Conservation (phyloP, 2,329 filamentous ascomycete genomes). For the Aspergillus ruber region DNA sequence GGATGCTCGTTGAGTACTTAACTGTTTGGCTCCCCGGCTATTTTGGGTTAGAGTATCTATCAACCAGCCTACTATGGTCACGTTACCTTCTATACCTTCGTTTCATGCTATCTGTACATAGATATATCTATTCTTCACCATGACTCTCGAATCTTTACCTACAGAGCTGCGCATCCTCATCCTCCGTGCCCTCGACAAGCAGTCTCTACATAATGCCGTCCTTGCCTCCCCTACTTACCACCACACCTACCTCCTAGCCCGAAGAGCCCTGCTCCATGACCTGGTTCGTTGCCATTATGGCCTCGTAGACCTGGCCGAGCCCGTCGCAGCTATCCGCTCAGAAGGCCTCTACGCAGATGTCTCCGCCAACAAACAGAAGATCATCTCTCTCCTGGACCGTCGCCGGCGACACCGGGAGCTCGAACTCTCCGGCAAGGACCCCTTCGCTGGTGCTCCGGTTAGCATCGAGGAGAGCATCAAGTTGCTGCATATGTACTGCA, state of each 20-base stretch:
- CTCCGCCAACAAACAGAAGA: conserved; percentile 4
- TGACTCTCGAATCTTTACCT: conserved; percentile 9
- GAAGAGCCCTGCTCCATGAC: conserved; percentile 6
- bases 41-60: background rate
- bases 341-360: conserved; percentile 9
- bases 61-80: too few relatives aligned
- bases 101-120: conserved; percentile 3
- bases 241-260: conserved; percentile 6
- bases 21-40: background rate
- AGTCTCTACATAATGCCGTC: conserved; percentile 7
- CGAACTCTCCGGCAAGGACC: background rate
- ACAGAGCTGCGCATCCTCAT: conserved; percentile 10
- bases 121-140: conserved; percentile 9
- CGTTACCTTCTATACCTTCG: background rate
- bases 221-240: conserved; percentile 8
- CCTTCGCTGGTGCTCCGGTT: background rate
- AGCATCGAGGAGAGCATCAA: conserved; percentile 3
- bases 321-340: conserved; percentile 8
- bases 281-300: conserved; percentile 6
- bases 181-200: conserved; percentile 6
- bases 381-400: conserved; percentile 8
- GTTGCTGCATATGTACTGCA: conserved; percentile 7
- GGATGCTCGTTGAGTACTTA: background rate
- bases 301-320: conserved; percentile 7
- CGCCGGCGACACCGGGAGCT: conserved; percentile 6